These are phyloP conservation scores for Kwoniella shivajii DNA, from an alignment of 1,284 basidiomycete species.

Conservation along the genomic window DNA sequence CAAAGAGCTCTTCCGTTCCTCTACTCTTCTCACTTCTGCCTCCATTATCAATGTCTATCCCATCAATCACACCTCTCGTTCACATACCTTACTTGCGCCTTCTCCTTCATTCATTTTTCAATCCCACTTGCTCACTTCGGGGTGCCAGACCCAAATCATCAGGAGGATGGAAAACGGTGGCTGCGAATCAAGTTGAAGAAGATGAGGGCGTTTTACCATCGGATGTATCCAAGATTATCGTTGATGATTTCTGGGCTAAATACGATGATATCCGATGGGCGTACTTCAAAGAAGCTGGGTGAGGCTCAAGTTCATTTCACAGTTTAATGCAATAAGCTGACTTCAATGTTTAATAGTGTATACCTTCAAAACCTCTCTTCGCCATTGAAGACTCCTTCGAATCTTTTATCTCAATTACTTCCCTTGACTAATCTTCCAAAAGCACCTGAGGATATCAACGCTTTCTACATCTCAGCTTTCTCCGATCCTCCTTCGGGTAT, in stretches of 20 bases:
- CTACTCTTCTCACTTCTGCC: slow-evolving; percentile 80
- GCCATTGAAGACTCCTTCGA: slow-evolving; percentile 55
- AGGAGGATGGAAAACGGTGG: slow-evolving; percentile 19
- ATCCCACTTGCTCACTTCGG: slow-evolving; percentile 42
- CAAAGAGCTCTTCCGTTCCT: slow-evolving; percentile 70
- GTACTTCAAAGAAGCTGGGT: slow-evolving; percentile 84
- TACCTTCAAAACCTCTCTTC: slow-evolving; percentile 1
- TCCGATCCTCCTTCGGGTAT: slow-evolving; percentile 55
- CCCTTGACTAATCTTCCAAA: slow-evolving; percentile 81
- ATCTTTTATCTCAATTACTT: slow-evolving; percentile 76
- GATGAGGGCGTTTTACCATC: slow-evolving; percentile 61
- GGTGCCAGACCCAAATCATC: slow-evolving; percentile 43
- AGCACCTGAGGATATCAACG: slow-evolving; percentile 70
- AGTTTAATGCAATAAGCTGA: neutral
- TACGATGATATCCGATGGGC: slow-evolving; percentile 84
- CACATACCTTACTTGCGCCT: slow-evolving; percentile 48
- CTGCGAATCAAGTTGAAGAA: slow-evolving; percentile 35
- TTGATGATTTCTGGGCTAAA: slow-evolving; percentile 54
- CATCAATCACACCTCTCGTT: slow-evolving; percentile 31
- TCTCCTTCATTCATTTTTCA: slow-evolving; percentile 42
- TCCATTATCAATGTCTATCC: slow-evolving; percentile 66
- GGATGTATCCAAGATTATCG: slow-evolving; percentile 60
- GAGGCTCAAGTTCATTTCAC: slow-evolving; percentile 25
- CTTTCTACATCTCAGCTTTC: slow-evolving; percentile 82
- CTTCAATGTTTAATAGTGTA: neutral